Base-by-base conservation (phyloP, 2,329 filamentous ascomycete species). In the Rutstroemia sp. region DNA sequence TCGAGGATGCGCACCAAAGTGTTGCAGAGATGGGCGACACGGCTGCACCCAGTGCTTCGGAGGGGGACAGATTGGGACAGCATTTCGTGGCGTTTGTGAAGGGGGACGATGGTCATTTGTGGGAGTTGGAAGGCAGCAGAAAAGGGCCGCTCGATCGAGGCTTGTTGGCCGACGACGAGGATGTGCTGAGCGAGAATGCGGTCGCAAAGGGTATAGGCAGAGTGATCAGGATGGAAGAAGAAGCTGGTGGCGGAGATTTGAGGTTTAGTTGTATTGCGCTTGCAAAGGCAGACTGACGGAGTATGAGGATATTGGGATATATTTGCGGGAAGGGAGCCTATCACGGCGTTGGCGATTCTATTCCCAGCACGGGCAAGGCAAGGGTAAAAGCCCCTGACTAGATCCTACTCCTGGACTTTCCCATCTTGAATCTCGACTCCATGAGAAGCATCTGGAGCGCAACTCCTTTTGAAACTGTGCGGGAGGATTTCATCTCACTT, bases 21-120 rank as follows among this genome's bases (percentile, higher is more conserved):
- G 91, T 90, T 14, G 94, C 92, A 5, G 78, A 78, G 7, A 75
- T 79, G 58, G 92, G 92, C 17, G 89, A 92, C 69, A 95, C 91
- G 21, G 27, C 17, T 40, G 89, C 92, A 1, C 92, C 94, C 0
- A 74, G 80, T 54, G 89, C 90, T 8, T 80, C 61, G 84, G 60
- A 54, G 2, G 64, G 47, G n/a, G 88, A 89, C 65, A 81, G 86
- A 62, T 78, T 96, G n/a, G 92, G 96, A 68, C 77, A 96, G 65
- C 94, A 99, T 75, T 97, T 95, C 70, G 92, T 97, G 48, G 94
- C 89, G 68, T 99, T 97, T 72, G 88, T 94, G 52, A 94, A 92
- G 75, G 77, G 73, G 73, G 51, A 83, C 88, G 52, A 83, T 88
- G 69, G 86, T 86, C 55, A 73, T 46, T 68, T 89, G 50, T 89